A percentile compares a stretch with the other conserved stretches of the same genome.
Conservation (phyloP, 2,329 filamentous ascomycete genomes). For the Colletotrichum nymphaeae region DNA sequence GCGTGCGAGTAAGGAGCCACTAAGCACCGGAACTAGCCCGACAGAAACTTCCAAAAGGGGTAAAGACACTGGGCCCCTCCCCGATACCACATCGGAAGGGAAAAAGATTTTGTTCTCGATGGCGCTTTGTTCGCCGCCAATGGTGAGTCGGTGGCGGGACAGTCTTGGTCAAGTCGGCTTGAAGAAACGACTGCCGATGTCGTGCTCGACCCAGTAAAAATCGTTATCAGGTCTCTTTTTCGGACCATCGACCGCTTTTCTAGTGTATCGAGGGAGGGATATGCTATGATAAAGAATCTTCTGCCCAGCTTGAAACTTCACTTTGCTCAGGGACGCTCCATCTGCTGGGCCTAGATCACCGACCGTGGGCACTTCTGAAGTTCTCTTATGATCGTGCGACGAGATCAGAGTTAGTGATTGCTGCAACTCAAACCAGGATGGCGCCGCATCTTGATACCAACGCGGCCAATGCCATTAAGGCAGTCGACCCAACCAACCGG, state of each 20-base stretch:
- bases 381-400: background rate
- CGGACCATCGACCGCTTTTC: slow-evolving; percentile 11
- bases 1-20: slow-evolving; percentile 1
- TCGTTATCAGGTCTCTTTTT: slow-evolving; percentile 19
- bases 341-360: background rate
- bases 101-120: background rate
- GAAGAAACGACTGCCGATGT: slow-evolving; percentile 15
- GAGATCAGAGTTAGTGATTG: background rate
- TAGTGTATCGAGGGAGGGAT: background rate
- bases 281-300: slow-evolving; percentile 8
- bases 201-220: slow-evolving; percentile 33
- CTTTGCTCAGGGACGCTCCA: background rate
- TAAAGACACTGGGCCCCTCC: slow-evolving; percentile 24
- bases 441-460: slow-evolving; percentile 9
- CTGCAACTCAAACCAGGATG: slow-evolving; percentile 5
- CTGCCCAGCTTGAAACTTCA: background rate
- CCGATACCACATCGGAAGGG: slow-evolving; percentile 6
- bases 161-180: background rate
- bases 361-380: background rate
- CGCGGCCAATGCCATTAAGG: slow-evolving; percentile 14
- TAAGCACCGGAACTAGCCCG: slow-evolving; percentile 11
- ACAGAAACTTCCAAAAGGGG: slow-evolving; percentile 13
- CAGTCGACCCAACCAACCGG: slow-evolving; percentile 1
- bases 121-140: background rate
- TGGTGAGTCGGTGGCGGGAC: background rate